A percentile compares a stretch with the other conserved stretches of the same genome.
phyloP scores from a whole-genome alignment of 2,329 filamentous ascomycete species.

The Clarireedia monteithiana region DNA sequence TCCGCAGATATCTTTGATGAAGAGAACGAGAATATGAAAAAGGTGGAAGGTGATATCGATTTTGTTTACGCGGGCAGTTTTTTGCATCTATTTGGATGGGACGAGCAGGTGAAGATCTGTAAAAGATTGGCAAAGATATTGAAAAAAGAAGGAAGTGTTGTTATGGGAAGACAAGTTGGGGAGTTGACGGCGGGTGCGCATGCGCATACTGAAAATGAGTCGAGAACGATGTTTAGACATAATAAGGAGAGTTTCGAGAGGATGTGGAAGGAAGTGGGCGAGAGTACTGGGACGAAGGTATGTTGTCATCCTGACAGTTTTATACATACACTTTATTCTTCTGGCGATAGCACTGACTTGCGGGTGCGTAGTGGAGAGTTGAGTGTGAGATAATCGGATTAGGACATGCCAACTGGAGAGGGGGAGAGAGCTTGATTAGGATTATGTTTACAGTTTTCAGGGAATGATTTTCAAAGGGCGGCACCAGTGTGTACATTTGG shows the following conservation, averaged over 20 bases:
- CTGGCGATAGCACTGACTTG: not conserved
- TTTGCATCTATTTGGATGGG: constrained; percentile 9
- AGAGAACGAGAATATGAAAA: constrained; percentile 14
- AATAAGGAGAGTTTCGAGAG: constrained; percentile 11
- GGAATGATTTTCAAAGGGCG: not conserved
- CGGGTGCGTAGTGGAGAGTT: not conserved
- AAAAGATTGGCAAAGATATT: constrained; percentile 15
- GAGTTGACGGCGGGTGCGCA: constrained; percentile 19
- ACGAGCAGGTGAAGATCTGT: constrained; percentile 21
- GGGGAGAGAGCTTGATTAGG: not conserved
- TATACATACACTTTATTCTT: not conserved
- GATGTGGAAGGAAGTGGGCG: constrained; percentile 14
- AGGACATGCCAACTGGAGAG: not conserved
- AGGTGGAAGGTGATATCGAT: constrained; percentile 20
- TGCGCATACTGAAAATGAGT: not conserved
- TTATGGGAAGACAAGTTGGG: constrained; percentile 2
- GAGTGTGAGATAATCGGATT: not conserved
- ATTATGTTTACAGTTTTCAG: not conserved
- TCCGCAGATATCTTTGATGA: constrained; percentile 27
- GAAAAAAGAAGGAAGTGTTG: constrained; percentile 6
- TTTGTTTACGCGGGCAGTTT: constrained; percentile 9
- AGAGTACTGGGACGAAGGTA: constrained; percentile 14
- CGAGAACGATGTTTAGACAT: not conserved
- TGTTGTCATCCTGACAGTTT: not conserved
- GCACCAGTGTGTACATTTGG: no score